A percentile compares a stretch with the other conserved stretches of the same genome.
These are phyloP conservation scores for Stachybotrys echinatus DNA, from an alignment of 2,329 filamentous ascomycete genomes.

Conservation along the genomic window DNA sequence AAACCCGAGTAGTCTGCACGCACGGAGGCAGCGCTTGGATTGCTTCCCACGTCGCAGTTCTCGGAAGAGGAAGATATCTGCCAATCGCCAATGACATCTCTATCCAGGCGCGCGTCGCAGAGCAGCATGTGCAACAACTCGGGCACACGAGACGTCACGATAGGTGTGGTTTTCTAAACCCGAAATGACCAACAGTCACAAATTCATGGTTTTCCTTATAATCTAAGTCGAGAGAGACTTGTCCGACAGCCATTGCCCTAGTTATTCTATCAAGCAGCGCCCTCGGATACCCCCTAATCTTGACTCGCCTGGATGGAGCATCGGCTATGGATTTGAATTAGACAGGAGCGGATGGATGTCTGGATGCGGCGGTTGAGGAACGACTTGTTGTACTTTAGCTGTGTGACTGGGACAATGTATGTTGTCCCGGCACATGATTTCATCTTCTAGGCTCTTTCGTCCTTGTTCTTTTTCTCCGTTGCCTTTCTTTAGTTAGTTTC, in stretches of 20 bases:
- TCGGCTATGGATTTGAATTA: constrained; percentile 23
- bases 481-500: constrained; percentile 27
- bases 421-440: constrained; percentile 23
- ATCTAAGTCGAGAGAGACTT: constrained; percentile 17
- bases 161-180: no score
- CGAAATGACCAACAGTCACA: no score
- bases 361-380: constrained; percentile 21
- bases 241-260: not conserved
- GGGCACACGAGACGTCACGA: no score
- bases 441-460: constrained; percentile 24
- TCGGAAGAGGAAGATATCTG: no score
- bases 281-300: constrained; percentile 19
- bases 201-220: constrained; percentile 16
- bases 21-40: no score
- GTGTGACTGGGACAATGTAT: constrained; percentile 24
- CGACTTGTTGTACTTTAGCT: constrained; percentile 34
- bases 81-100: no score
- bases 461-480: constrained; percentile 9
- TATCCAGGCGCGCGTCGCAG: no score
- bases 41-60: no score
- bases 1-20: no score
- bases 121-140: no score
- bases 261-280: constrained; percentile 1
- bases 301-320: constrained; percentile 23
- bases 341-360: constrained; percentile 25